Evolutionary conservation across 768 basidiomycete species (phyloP).

Genomic region (Serendipita sp.): DNA sequence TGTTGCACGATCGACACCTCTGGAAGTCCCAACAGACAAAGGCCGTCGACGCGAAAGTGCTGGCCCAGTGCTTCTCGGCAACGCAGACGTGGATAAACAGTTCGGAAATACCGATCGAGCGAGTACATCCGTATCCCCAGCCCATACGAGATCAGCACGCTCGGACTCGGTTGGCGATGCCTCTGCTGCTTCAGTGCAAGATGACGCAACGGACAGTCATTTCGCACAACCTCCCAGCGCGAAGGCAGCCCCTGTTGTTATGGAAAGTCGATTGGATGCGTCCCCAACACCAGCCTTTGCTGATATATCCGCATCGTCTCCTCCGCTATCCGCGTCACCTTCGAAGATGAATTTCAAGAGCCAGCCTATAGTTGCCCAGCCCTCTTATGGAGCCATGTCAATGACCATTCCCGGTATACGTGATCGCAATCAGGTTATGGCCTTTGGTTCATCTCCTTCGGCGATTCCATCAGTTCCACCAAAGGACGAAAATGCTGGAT

Average conservation of each 20-base stretch:
- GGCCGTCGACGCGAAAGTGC: neutral
- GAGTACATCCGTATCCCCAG: neutral
- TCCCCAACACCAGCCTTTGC: neutral
- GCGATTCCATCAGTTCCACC: conserved; percentile 23
- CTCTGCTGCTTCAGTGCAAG: neutral
- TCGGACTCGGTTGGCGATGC: neutral
- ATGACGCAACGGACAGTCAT: neutral
- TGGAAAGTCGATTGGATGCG: neutral
- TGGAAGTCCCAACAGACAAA: conserved; percentile 2
- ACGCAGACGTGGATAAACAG: neutral
- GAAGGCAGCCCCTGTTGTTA: neutral
- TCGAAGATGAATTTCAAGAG: neutral
- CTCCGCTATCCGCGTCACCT: conserved; percentile 6
- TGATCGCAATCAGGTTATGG: conserved; percentile 74
- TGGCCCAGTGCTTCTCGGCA: neutral
- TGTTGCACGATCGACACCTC: conserved; percentile 24
- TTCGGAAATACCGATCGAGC: neutral
- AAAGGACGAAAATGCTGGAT: neutral
- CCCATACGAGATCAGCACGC: neutral
- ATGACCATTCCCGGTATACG: conserved; percentile 86
- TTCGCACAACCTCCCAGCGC: neutral
- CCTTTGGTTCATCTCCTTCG: conserved; percentile 59
- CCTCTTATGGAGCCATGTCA: conserved; percentile 43
- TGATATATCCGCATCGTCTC: neutral
- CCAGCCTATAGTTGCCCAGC: conserved; percentile 53